Percentiles rank a stretch among this genome's conserved stretches.
These are phyloP conservation scores for Puya raimondii DNA, from an alignment of 176 grass and related monocot species.

Conservation along the genomic window DNA sequence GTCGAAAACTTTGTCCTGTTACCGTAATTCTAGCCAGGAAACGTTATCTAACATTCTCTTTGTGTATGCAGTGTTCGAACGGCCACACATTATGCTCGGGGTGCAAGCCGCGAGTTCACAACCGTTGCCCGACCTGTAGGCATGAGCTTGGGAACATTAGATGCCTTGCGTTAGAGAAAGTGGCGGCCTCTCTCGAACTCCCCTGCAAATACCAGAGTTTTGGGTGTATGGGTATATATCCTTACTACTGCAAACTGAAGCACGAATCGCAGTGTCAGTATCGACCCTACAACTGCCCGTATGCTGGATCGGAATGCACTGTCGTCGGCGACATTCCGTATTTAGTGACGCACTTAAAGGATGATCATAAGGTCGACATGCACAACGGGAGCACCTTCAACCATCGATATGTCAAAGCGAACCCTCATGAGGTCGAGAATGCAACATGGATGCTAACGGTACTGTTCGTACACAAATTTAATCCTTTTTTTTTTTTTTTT, in stretches of 20 bases:
- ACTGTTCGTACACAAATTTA: neutral
- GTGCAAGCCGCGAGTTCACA: slow-evolving; percentile 90
- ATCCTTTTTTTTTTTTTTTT: neutral
- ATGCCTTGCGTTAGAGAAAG: slow-evolving; percentile 86
- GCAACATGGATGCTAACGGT: slow-evolving; percentile 99
- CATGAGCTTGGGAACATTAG: slow-evolving; percentile 92
- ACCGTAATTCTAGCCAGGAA: neutral
- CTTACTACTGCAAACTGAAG: slow-evolving; percentile 95
- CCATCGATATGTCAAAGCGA: slow-evolving; percentile 87
- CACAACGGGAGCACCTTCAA: slow-evolving; percentile 88
- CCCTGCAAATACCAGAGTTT: slow-evolving; percentile 93
- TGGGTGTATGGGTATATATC: slow-evolving; percentile 73
- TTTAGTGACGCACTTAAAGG: slow-evolving; percentile 79
- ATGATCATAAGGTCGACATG: slow-evolving; percentile 98
- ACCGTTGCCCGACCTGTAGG: slow-evolving; percentile 87
- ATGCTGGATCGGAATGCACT: slow-evolving; percentile 88
- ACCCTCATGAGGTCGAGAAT: slow-evolving; percentile 92
- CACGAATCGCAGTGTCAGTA: slow-evolving; percentile 83
- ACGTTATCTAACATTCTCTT: slow-evolving; percentile 14
- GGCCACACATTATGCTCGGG: slow-evolving; percentile 88
- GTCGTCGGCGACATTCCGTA: slow-evolving; percentile 68
- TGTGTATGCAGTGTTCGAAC: slow-evolving; percentile 63
- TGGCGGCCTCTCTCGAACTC: slow-evolving; percentile 73
- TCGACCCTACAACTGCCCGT: slow-evolving; percentile 79
- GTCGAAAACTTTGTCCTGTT: too few species aligned